Evolutionary conservation across 1,284 basidiomycete species (phyloP), one percentile per base, ranked within the genome.

Genomic region (Thelephora terrestris): DNA sequence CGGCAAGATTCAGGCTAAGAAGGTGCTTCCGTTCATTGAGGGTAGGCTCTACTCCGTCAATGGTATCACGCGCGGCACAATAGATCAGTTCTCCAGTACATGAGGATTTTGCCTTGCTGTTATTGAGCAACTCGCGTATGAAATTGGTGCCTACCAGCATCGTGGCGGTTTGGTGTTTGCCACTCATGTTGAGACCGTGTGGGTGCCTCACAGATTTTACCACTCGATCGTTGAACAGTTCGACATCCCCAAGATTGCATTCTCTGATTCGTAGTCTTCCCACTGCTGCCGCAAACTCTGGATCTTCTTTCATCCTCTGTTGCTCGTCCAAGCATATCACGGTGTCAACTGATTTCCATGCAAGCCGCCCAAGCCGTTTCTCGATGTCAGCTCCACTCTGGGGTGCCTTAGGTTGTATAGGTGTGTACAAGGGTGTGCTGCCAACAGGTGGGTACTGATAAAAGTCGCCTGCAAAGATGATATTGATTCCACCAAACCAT

Each of bases 401-500:
- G 61, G 58, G 0, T 53, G 53, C 2, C 32, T 4, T n/a, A 36
- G 40, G 2, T 43, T 45, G 50, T 36, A 9, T n/a, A 43, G 37
- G 49, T 27, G 5, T 20, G 25, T 2, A 14, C 27, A 20, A 0
- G 18, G 54, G 4, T 62, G 55, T 0, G 48, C 54, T 0, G 2
- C 59, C 2, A 51, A 67, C 60, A 16, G 67, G 67, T 2, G 64
- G 61, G 0, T 69, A 51, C 45, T 71, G 70, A 0, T 59, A 59
- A 52, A 71, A 67, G 46, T 71, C 69, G 0, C 70, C 67, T 0
- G 65, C 61, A 52, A 68, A 65, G 1, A 71, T 68, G 0, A 70
- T 51, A 45, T 65, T 70, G 0, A 71, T 54, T 0, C 66, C 65
- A 5, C 70, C 66, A 55, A 70, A 71, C 7, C 14, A 47, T 0